Evolutionary conservation across 139 green algal species (phyloP).

Genomic region (Volvox africanus): DNA sequence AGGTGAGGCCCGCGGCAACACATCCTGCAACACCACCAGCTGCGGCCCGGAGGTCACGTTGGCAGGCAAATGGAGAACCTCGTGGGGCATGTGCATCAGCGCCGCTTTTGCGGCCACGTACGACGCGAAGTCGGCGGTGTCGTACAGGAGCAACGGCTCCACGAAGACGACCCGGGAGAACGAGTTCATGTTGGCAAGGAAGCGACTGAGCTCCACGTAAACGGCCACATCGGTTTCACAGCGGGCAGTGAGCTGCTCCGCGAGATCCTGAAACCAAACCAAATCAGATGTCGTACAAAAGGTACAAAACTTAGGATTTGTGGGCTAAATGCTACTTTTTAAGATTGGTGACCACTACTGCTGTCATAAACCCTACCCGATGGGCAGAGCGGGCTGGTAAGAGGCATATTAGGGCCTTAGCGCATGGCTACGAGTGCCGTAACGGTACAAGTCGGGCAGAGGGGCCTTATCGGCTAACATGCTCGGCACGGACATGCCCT

Average conservation of each 20-base stretch:
- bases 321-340: no score
- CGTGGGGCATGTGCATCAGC: constrained; percentile 5
- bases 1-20: background rate
- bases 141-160: constrained; percentile 35
- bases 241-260: background rate
- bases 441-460: no score
- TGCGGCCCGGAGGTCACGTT: constrained; percentile 24
- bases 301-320: no score
- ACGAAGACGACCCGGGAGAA: constrained; percentile 19
- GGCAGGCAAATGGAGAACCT: background rate
- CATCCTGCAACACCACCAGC: constrained; percentile 7
- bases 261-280: background rate
- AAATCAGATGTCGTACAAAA: background rate
- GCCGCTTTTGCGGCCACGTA: constrained; percentile 16
- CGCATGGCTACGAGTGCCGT: no score
- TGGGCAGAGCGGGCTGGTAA: no score
- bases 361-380: no score
- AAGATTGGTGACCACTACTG: no score
- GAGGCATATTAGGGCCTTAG: no score
- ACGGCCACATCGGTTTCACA: constrained; percentile 24
- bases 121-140: background rate
- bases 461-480: no score
- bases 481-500: no score
- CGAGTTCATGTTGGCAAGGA: background rate
- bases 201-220: background rate